A percentile compares a stretch with the other conserved stretches of the same genome.
Conservation (phyloP, 495 filamentous ascomycete species). For the Aspergillus mulundensis region DNA sequence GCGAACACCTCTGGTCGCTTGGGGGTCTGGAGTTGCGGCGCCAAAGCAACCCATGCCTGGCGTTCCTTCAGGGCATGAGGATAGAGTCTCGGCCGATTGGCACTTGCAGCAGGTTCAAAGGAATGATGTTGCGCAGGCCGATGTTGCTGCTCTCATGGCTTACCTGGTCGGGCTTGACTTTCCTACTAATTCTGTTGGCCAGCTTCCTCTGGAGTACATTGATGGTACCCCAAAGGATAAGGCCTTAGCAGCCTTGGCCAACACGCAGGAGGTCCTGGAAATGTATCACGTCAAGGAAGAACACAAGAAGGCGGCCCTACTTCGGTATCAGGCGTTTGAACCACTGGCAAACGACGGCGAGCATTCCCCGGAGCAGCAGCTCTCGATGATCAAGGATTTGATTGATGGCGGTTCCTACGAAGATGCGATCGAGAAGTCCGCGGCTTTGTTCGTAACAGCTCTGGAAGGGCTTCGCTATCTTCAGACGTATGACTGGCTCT, state of each 20-base stretch:
- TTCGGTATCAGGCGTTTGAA: conserved; percentile 72
- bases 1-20: conserved; percentile 85
- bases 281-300: conserved; percentile 97
- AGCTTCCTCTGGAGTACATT: conserved; percentile 81
- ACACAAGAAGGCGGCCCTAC: conserved; percentile 67
- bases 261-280: conserved; percentile 84
- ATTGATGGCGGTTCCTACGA: conserved; percentile 66
- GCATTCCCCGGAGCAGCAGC: conserved; percentile 62
- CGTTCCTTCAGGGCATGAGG: conserved; percentile 73
- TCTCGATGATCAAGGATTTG: conserved; percentile 59
- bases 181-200: conserved; percentile 94
- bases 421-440: conserved; percentile 70
- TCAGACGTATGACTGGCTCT: conserved; percentile 98
- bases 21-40: conserved; percentile 88
- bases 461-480: conserved; percentile 88
- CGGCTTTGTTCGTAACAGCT: conserved; percentile 68
- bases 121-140: conserved; percentile 91
- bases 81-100: conserved; percentile 92
- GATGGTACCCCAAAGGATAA: conserved; percentile 67
- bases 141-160: conserved; percentile 94
- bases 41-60: conserved; percentile 55
- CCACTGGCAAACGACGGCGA: conserved; percentile 53
- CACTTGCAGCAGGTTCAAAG: conserved; percentile 71
- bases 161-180: conserved; percentile 88
- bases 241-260: conserved; percentile 80